Base-by-base conservation (phyloP, 345 rosid genomes). In the Isatis tinctoria region DNA sequence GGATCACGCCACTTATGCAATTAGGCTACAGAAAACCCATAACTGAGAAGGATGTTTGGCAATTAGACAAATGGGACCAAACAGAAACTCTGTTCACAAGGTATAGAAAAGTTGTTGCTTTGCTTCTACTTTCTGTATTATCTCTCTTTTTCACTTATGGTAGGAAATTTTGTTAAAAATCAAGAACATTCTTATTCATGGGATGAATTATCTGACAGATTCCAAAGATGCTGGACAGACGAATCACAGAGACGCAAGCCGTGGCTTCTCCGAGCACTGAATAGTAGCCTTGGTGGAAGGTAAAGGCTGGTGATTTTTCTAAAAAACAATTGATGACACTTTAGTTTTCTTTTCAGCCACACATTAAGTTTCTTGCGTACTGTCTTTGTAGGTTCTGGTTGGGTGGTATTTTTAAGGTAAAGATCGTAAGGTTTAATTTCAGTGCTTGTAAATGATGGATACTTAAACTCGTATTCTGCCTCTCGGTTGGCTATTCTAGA, bases 1-100 rank as follows among this genome's bases (percentile, higher is more conserved):
- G 97, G 99, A 90, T 95, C 83, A 88, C 88, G 68, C 96, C 97
- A 18, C 88, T 95, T 44, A 85, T 95, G 97, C 79, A 79, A 85
- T 83, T 81, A 79, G 97, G 99, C 24, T 90, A 87, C 78, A 92
- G 59, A 80, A 87, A 86, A 70, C 97, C 97, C 26, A 82, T 95
- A 54, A 92, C 96, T 6, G 99, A 92, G 81, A 88, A 82, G 82
- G 97, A 92, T 80, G 86, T 90, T 13, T 95, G 97, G 99, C 88
- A 88, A 77, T 82, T 95, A 69, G 99, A 88, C 78, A 81, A 84
- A 39, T 95, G 99, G 99, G 99, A 95, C 83, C 81, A 33, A 82
- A 88, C 97, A n/a, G 88, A 95, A 72, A 88, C 85, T 72, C 83
- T 88, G 70, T 82, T 78, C 48, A 76, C 77, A 49, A 92, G 80